Evolutionary conservation across 805 yeast genomes (phyloP).

Genomic region (Diddensiella santjacobensis): DNA sequence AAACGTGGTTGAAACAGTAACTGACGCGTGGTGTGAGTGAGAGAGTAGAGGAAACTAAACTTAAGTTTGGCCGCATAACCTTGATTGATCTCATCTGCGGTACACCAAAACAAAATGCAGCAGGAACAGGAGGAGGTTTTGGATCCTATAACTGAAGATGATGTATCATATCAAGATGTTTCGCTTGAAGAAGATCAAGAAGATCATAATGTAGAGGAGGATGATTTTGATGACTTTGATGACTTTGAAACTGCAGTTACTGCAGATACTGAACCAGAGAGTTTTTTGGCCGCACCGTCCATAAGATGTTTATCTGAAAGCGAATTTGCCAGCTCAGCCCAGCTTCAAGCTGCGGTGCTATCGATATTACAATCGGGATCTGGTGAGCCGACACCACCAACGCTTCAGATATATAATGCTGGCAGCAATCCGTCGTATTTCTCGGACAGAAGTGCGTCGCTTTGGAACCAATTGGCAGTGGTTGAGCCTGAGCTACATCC

Average conservation of each 20-base stretch:
- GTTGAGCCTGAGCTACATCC: conserved; percentile 49
- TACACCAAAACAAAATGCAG: no score
- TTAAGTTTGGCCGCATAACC: no score
- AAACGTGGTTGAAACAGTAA: no score
- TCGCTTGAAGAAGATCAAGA: neutral
- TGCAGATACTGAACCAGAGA: conserved; percentile 2
- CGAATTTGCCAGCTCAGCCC: conserved; percentile 23
- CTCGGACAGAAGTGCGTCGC: conserved; percentile 25
- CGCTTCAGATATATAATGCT: neutral
- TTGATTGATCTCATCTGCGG: no score
- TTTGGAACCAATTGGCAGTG: conserved; percentile 45
- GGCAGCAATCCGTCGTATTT: conserved; percentile 18
- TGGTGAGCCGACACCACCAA: neutral
- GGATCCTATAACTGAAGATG: no score
- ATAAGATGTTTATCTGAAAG: conserved; percentile 15
- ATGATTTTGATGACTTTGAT: conserved; percentile 35
- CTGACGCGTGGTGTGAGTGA: no score
- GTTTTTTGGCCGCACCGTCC: neutral
- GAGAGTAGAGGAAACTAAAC: no score
- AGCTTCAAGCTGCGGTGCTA: conserved; percentile 18
- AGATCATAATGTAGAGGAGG: no score
- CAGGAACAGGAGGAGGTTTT: neutral
- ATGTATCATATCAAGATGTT: no score
- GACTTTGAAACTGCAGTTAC: conserved; percentile 25
- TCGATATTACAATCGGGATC: conserved; percentile 5